These are phyloP conservation scores for Amanita fuliginea DNA, from an alignment of 768 basidiomycete genomes.

Conservation along the genomic window DNA sequence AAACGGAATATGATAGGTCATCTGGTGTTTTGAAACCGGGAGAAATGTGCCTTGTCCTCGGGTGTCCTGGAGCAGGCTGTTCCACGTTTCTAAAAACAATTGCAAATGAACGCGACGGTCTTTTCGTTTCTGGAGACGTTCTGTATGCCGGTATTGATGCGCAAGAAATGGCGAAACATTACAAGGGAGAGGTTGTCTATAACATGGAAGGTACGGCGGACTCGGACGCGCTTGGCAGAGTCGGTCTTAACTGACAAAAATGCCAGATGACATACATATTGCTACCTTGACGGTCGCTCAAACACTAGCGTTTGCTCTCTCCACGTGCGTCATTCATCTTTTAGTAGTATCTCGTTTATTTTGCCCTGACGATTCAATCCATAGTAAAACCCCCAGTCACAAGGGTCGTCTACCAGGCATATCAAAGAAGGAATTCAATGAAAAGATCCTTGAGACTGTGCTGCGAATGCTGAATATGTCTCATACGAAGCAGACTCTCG, in stretches of 20 bases:
- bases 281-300: constrained; percentile 75
- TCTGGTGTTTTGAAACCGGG: constrained; percentile 66
- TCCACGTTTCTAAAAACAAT: constrained; percentile 80
- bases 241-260: neutral
- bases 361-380: constrained; percentile 20
- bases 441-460: constrained; percentile 46
- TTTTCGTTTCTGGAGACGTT: constrained; percentile 56
- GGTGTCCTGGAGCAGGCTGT: constrained; percentile 79
- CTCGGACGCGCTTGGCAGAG: constrained; percentile 28
- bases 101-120: constrained; percentile 66
- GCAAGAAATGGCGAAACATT: constrained; percentile 62
- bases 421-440: constrained; percentile 45
- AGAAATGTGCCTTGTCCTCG: constrained; percentile 82
- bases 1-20: constrained; percentile 26
- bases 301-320: constrained; percentile 64
- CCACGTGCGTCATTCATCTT: constrained; percentile 29
- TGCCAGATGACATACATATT: constrained; percentile 67
- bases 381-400: constrained; percentile 59
- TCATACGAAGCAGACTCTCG: constrained; percentile 68
- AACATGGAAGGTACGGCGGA: constrained; percentile 65
- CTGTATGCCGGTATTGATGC: constrained; percentile 73
- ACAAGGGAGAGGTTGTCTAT: constrained; percentile 73
- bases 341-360: neutral
- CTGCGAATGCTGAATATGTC: constrained; percentile 76
- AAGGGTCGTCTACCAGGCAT: constrained; percentile 62